phyloP scores from a whole-genome alignment of 352 stramenopile genomes.

The Phytopythium oedochilum region DNA sequence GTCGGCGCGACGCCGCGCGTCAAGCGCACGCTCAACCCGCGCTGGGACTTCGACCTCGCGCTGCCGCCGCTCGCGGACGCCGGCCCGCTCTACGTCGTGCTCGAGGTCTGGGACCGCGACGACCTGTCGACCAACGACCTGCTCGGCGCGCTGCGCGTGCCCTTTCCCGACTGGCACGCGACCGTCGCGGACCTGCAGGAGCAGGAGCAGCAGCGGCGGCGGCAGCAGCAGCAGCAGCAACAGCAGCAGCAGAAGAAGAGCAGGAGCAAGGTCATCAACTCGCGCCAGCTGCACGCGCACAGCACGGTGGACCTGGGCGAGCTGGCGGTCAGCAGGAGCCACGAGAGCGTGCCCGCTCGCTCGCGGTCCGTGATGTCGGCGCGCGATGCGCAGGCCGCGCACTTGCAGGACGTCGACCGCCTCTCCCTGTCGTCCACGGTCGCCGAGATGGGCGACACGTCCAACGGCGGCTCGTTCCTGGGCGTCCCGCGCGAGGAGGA shows the following conservation, averaged over 20 bases:
- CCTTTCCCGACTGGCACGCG: conserved; percentile 62
- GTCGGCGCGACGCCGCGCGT: conserved; percentile 63
- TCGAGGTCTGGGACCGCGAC: conserved; percentile 76
- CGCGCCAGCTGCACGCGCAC: conserved; percentile 8
- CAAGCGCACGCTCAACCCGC: conserved; percentile 66
- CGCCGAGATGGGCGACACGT: conserved; percentile 1
- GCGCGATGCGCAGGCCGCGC: conserved; percentile 1
- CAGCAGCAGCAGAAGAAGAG: background rate
- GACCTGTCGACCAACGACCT: conserved; percentile 65
- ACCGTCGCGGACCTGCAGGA: conserved; percentile 39
- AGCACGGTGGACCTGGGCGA: conserved; percentile 5
- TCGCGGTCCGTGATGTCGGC: conserved; percentile 16
- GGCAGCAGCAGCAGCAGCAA: conserved; percentile 4
- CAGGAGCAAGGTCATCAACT: conserved; percentile 15
- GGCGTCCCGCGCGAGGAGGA: background rate
- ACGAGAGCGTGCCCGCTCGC: conserved; percentile 19
- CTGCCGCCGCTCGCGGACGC: conserved; percentile 50
- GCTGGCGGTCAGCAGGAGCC: background rate
- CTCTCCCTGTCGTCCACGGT: conserved; percentile 14
- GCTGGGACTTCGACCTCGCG: conserved; percentile 62
- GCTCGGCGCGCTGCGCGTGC: conserved; percentile 58
- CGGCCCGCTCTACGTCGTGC: conserved; percentile 53
- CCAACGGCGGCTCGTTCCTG: conserved; percentile 8
- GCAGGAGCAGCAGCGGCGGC: conserved; percentile 14
- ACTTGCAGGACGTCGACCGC: conserved; percentile 10